These are phyloP conservation scores for Melastoma candidum DNA, from an alignment of 441 rosid species.

Conservation along the genomic window DNA sequence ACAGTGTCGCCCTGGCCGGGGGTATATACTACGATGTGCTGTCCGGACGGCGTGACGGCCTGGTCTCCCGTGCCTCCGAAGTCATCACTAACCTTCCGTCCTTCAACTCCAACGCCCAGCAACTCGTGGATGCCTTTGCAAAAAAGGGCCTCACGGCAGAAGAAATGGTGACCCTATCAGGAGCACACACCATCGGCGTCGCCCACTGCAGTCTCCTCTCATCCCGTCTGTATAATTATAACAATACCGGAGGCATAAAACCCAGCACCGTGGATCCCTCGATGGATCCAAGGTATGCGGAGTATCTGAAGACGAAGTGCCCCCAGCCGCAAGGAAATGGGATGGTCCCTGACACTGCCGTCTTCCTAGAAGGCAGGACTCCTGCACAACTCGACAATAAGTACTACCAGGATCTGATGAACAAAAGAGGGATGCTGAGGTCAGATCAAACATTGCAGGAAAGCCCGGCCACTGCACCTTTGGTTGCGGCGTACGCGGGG, in stretches of 20 bases:
- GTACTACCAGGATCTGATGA: constrained; percentile 21
- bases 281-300: constrained; percentile 19
- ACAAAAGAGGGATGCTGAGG: constrained; percentile 16
- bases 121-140: constrained; percentile 17
- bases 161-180: constrained; percentile 38
- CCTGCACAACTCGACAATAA: constrained; percentile 25
- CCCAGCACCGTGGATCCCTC: constrained; percentile 21
- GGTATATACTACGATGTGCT: constrained; percentile 20
- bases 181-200: constrained; percentile 32
- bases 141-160: constrained; percentile 23
- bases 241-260: constrained; percentile 9
- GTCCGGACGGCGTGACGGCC: constrained; percentile 31
- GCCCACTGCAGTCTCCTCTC: constrained; percentile 29
- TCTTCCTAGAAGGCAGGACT: constrained; percentile 14
- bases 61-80: constrained; percentile 16
- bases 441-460: constrained; percentile 23
- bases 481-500: constrained; percentile 18
- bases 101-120: constrained; percentile 9
- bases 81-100: constrained; percentile 16
- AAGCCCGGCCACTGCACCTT: constrained; percentile 9
- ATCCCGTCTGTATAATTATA: constrained; percentile 23
- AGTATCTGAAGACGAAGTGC: constrained; percentile 25
- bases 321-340: constrained; percentile 8
- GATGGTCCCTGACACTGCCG: constrained; percentile 6
- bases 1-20: constrained; percentile 19